These are phyloP conservation scores for Dipodascus albidus DNA, from an alignment of 805 yeast genomes.

Conservation along the genomic window DNA sequence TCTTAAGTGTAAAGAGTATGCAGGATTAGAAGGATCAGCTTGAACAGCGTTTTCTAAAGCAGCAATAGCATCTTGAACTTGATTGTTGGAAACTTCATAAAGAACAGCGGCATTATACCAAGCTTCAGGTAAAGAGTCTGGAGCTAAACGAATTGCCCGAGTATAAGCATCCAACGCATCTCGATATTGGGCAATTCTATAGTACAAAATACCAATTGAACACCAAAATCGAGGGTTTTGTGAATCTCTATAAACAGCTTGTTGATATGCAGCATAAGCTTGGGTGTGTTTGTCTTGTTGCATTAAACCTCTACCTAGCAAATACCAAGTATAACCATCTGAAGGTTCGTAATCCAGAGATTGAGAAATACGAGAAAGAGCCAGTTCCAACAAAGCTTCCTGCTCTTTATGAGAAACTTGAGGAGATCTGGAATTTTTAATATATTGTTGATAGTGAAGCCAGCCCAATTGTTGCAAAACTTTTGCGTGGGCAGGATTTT, in stretches of 20 bases:
- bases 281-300: slow-evolving; percentile 87
- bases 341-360: slow-evolving; percentile 79
- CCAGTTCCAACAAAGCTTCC: slow-evolving; percentile 47
- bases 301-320: slow-evolving; percentile 94
- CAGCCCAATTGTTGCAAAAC: slow-evolving; percentile 95
- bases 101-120: slow-evolving; percentile 98
- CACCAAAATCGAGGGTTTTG: slow-evolving; percentile 98
- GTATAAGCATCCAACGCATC: slow-evolving; percentile 98
- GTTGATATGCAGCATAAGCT: slow-evolving; percentile 97
- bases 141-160: slow-evolving; percentile 88
- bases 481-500: slow-evolving; percentile 89
- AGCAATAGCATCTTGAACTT: slow-evolving; percentile 86
- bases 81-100: slow-evolving; percentile 95
- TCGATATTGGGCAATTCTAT: slow-evolving; percentile 89
- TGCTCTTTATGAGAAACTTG: background rate
- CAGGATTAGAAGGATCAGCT: slow-evolving; percentile 75
- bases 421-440: slow-evolving; percentile 49
- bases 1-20: background rate
- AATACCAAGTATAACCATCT: slow-evolving; percentile 97
- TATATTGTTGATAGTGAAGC: slow-evolving; percentile 65
- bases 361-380: slow-evolving; percentile 70
- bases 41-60: slow-evolving; percentile 95
- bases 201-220: slow-evolving; percentile 87
- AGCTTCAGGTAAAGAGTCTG: slow-evolving; percentile 81
- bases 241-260: slow-evolving; percentile 93